These are phyloP conservation scores for Trichoderma sp. DNA, from an alignment of 2,329 filamentous ascomycete species.

Conservation along the genomic window DNA sequence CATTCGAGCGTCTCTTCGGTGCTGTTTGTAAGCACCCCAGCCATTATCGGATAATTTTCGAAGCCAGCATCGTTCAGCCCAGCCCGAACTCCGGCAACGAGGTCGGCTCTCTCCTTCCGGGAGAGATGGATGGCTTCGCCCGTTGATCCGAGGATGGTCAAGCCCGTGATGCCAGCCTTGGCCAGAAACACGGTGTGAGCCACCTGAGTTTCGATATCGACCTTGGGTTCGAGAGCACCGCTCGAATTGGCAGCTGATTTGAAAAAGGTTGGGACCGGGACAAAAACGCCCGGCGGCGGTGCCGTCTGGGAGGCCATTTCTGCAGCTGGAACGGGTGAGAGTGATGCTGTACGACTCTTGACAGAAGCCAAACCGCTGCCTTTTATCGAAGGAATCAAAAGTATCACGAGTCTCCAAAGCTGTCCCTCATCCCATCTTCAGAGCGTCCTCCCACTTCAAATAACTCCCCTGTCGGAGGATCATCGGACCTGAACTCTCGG, in stretches of 20 bases:
- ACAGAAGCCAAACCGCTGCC: background rate
- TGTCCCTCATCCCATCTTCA: background rate
- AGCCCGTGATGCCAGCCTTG: conserved; percentile 55
- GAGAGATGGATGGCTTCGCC: conserved; percentile 63
- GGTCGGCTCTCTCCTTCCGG: conserved; percentile 51
- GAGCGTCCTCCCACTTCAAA: conserved; percentile 14
- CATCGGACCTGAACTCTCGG: conserved; percentile 2
- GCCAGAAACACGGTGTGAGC: conserved; percentile 60
- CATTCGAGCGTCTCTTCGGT: conserved; percentile 60
- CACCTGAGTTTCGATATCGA: conserved; percentile 58
- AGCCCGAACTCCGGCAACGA: conserved; percentile 54
- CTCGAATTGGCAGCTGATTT: conserved; percentile 39
- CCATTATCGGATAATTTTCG: conserved; percentile 58
- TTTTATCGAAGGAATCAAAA: background rate
- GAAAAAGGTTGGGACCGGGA: conserved; percentile 65
- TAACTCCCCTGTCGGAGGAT: background rate
- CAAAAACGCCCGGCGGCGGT: conserved; percentile 55
- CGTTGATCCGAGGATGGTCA: conserved; percentile 62
- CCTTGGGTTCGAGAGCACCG: conserved; percentile 45
- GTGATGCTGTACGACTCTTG: background rate
- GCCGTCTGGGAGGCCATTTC: background rate
- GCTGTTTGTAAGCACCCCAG: conserved; percentile 59
- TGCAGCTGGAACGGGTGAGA: background rate
- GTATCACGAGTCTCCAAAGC: background rate
- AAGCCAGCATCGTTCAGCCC: conserved; percentile 55